Conservation (phyloP, 441 rosid species). For the Viola pubescens region DNA sequence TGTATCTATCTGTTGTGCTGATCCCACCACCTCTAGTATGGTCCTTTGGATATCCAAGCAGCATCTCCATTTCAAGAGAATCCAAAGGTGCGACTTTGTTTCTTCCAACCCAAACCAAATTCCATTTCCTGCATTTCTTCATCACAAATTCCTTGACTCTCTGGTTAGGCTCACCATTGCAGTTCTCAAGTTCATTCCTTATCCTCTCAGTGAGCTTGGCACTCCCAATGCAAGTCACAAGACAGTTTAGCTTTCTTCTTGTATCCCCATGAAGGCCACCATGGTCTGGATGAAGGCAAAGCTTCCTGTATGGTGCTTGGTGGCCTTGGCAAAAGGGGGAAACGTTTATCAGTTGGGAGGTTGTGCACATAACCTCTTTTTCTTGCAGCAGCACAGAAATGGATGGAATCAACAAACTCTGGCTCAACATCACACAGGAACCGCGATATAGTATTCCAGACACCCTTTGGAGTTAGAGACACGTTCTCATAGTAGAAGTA, state of each 20-base stretch:
- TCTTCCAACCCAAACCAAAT: constrained; percentile 66
- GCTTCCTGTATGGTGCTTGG: constrained; percentile 48
- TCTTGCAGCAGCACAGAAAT: constrained; percentile 49
- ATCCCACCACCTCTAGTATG: constrained; percentile 41
- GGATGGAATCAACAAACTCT: constrained; percentile 46
- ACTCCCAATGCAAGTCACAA: constrained; percentile 24
- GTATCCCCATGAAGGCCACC: constrained; percentile 89
- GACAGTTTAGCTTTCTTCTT: constrained; percentile 47
- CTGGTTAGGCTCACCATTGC: constrained; percentile 35
- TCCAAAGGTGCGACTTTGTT: constrained; percentile 40
- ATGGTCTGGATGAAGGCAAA: constrained; percentile 43
- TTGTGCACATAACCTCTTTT: constrained; percentile 66
- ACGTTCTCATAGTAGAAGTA: constrained; percentile 60
- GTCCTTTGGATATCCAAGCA: constrained; percentile 57
- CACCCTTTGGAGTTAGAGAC: constrained; percentile 31
- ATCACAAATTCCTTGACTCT: constrained; percentile 45
- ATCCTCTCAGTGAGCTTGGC: constrained; percentile 44
- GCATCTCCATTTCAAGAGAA: constrained; percentile 49
- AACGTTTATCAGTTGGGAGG: constrained; percentile 48
- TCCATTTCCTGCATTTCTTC: constrained; percentile 38
- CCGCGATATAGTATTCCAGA: constrained; percentile 48
- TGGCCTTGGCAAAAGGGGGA: constrained; percentile 37
- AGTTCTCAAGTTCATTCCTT: constrained; percentile 32
- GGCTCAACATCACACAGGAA: constrained; percentile 49
- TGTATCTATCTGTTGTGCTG: constrained; percentile 33